Base-by-base conservation (phyloP, 2,329 filamentous ascomycete genomes). In the Venturia aucupariae region DNA sequence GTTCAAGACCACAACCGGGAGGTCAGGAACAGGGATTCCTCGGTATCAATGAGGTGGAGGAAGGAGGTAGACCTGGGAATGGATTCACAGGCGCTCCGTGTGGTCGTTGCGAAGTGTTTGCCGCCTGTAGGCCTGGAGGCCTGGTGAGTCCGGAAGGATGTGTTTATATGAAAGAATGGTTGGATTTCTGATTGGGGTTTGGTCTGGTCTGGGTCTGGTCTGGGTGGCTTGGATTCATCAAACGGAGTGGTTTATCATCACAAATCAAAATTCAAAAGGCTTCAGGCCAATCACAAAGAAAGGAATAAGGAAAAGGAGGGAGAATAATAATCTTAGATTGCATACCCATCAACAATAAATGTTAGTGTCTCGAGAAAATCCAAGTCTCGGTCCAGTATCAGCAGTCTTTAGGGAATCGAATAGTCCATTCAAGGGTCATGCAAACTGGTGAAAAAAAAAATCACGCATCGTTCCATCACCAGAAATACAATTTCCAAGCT, bases 111-210 rank as follows among this genome's bases (percentile, higher is more conserved):
- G 94, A 94, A 0, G 93, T 97, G 2, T 96, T 96, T 73, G 89
- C 94, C 65, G 82, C 97, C 1, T 99, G 94, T 73, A 89, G 90
- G 68, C 90, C 96, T 66, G 92, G 91, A 7, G 93, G 93, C 0
- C 90, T 92, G 0, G 91, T 99, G 27, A 95, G 88, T 71, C 90
- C 93, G 0, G 88, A 86, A 68, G 96, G 89, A 61, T 99, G 94
- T 75, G 88, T 91, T 63, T 99, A 99, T 73, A 97, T 96, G 72
- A 84, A 89, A 67, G 84, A 87, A 62, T 99, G 94, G 94, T 76
- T 97, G n/a, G 39, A 60, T 15, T 63, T 57, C 13, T 63, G 55
- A 64, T 6, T 27, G 4, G 27, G 13, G 22, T 11, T 24, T 51
- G 19, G 46, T 22, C n/a, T 51, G 46, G 13, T 54, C 30, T 30